Evolutionary conservation across 1,284 basidiomycete genomes (phyloP).

Genomic region (Pulveroboletus sp.): DNA sequence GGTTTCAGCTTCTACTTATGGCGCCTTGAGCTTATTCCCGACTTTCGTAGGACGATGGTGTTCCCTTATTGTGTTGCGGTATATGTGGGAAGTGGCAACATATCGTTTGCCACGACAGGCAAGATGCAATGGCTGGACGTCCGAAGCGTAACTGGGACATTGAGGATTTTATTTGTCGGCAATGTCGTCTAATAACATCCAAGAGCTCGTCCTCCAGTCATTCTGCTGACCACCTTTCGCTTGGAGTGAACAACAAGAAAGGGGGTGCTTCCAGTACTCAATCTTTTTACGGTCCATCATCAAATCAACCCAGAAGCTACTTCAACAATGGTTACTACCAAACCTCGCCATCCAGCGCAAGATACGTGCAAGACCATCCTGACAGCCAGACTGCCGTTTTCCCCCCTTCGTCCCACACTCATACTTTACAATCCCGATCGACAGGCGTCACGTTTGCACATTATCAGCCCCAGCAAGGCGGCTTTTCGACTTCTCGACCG

Average conservation of each 20-base stretch:
- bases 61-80: conserved; percentile 78
- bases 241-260: conserved; percentile 10
- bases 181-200: conserved; percentile 41
- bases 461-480: conserved; percentile 39
- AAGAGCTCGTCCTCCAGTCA: conserved; percentile 12
- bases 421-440: conserved; percentile 22
- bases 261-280: conserved; percentile 16
- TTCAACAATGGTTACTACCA: conserved; percentile 20
- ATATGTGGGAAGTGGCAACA: conserved; percentile 83
- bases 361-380: conserved; percentile 27
- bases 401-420: conserved; percentile 17
- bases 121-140: conserved; percentile 56
- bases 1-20: conserved; percentile 27
- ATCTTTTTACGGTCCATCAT: conserved; percentile 12
- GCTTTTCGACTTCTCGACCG: conserved; percentile 38
- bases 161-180: conserved; percentile 64
- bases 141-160: conserved; percentile 69
- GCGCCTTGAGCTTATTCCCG: background rate
- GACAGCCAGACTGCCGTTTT: conserved; percentile 21
- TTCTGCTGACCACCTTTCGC: conserved; percentile 11
- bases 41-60: conserved; percentile 64
- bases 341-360: conserved; percentile 18
- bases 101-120: conserved; percentile 72
- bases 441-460: conserved; percentile 37
- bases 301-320: conserved; percentile 22